Evolutionary conservation across 805 yeast species (phyloP), one percentile per base, ranked within the genome.

Genomic region (Nadsonia fulvescens): DNA sequence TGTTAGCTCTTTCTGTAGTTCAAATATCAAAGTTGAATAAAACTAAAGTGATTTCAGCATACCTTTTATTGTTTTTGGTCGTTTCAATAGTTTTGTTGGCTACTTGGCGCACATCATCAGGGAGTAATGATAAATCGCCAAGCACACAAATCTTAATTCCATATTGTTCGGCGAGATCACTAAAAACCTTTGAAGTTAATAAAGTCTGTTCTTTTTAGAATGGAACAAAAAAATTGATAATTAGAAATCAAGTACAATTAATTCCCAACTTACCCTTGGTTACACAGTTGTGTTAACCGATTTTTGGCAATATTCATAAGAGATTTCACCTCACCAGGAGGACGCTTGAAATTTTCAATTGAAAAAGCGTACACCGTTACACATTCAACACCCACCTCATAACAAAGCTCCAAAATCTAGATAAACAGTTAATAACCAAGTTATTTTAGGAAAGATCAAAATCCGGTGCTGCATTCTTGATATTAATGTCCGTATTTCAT

Each of bases 341-440:
- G 69, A 33, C 98, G 62, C 42, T 76, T 79, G 60, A 83, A 89
- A 56, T 89, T 89, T 48, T 89, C 98, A 32, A 89, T 81, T 10
- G 93, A 78, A 50, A 89, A 89, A 8, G 96, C 96, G 53, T 73
- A 89, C 3, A 86, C 86, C 0, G 96, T 78, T 9, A 79, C 86
- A n/a, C 71, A 63, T 32, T 69, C 54, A 5, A 81, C 78, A 10
- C 92, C 92, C 23, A 77, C 60, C 32, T 70, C 72, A 42, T 74
- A 76, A 42, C 92, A 73, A 12, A 75, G 58, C 43, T 77, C 83
- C 20, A 82, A 49, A 3, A 76, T 54, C 32, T 61, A 52, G 2
- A 13, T 14, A n/a, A n/a, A 17, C 9, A 17, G n/a, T n/a, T n/a
- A n/a, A n/a, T n/a, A n/a, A n/a, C n/a, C n/a, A n/a, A n/a, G n/a